These are phyloP conservation scores for Parietaria judaica DNA, from an alignment of 306 rosid genomes.

Conservation along the genomic window DNA sequence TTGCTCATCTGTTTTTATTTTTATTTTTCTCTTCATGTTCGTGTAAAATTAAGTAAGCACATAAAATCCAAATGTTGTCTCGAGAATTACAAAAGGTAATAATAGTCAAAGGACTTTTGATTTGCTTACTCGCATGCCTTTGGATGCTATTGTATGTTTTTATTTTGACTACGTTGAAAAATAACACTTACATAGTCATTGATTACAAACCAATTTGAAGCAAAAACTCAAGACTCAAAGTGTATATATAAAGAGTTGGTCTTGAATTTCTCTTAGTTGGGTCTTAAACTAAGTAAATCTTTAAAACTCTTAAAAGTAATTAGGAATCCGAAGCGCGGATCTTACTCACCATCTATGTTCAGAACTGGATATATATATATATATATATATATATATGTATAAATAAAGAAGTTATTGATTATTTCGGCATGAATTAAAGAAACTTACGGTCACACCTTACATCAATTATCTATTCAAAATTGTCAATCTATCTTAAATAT, in stretches of 20 bases:
- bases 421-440: no score
- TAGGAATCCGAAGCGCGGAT: no score
- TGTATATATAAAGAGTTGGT: no score
- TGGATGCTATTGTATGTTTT: background rate
- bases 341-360: background rate
- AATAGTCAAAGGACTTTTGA: background rate
- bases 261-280: no score
- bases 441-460: no score
- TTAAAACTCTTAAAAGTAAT: no score
- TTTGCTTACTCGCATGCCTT: background rate
- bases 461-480: no score
- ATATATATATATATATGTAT: background rate
- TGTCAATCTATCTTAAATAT: no score
- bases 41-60: no score
- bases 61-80: no score
- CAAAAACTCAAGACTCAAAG: background rate
- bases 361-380: background rate
- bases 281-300: no score
- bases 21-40: background rate
- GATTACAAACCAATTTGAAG: background rate
- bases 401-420: no score
- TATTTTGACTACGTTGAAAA: background rate
- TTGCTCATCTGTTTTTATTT: background rate
- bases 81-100: background rate
- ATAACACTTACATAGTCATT: background rate